These are phyloP conservation scores for Glycine tomentella DNA, from an alignment of 306 rosid species.

Conservation along the genomic window DNA sequence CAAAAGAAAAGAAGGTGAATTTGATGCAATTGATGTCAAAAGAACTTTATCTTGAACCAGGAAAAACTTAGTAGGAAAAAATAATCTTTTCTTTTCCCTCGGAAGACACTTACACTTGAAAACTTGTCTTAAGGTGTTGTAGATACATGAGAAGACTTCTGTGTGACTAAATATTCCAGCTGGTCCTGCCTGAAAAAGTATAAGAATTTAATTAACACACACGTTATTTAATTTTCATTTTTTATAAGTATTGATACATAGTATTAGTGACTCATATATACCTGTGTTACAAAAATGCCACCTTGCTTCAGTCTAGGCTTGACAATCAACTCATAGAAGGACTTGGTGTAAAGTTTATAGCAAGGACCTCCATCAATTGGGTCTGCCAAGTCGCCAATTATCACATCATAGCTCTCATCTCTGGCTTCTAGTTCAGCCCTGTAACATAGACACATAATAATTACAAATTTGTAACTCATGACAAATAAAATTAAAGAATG, in stretches of 20 bases:
- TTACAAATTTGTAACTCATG: not conserved
- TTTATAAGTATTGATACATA: not conserved
- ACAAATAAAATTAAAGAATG: not conserved
- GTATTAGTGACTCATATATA: slow-evolving; percentile 14
- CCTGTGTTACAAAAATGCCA: slow-evolving; percentile 97
- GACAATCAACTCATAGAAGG: slow-evolving; percentile 85
- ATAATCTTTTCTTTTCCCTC: not conserved
- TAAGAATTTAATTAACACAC: slow-evolving; percentile 12
- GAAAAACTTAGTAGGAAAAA: not conserved
- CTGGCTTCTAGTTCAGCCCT: slow-evolving; percentile 82
- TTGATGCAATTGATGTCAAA: not conserved
- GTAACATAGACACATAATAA: slow-evolving; percentile 36
- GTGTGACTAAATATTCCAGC: slow-evolving; percentile 98
- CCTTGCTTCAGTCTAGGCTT: slow-evolving; percentile 81
- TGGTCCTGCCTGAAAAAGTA: slow-evolving; percentile 81
- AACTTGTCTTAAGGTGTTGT: slow-evolving; percentile 87
- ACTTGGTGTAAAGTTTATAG: slow-evolving; percentile 92
- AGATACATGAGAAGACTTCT: slow-evolving; percentile 93
- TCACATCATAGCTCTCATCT: slow-evolving; percentile 76
- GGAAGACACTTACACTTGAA: slow-evolving; percentile 74
- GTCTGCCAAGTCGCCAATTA: slow-evolving; percentile 92
- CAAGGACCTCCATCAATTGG: slow-evolving; percentile 99
- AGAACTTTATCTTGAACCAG: not conserved
- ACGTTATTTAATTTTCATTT: not conserved
- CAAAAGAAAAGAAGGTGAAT: slow-evolving; percentile 17